Evolutionary conservation across 495 filamentous ascomycete genomes (phyloP).

Genomic region (Hyaloscypha variabilis): DNA sequence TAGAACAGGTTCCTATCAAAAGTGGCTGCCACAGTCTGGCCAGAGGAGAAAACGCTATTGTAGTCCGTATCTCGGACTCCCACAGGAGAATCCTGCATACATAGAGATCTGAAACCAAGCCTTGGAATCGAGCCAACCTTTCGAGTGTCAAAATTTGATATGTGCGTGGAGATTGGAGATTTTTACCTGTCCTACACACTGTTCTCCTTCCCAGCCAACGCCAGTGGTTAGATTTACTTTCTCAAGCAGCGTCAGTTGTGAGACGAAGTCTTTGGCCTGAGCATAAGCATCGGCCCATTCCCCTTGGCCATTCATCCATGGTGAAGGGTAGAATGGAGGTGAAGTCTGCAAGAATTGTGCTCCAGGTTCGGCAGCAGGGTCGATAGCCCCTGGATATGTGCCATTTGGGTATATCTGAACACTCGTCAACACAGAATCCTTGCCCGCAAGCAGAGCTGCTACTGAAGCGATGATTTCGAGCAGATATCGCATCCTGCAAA

Average conservation of each 20-base stretch:
- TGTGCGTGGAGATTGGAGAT: neutral
- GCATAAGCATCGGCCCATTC: slow-evolving; percentile 79
- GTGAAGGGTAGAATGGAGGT: slow-evolving; percentile 79
- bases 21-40: slow-evolving; percentile 79
- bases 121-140: slow-evolving; percentile 62
- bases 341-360: slow-evolving; percentile 18
- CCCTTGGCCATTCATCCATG: slow-evolving; percentile 72
- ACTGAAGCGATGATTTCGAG: slow-evolving; percentile 11
- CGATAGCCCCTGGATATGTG: slow-evolving; percentile 10
- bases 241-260: slow-evolving; percentile 80
- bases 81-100: slow-evolving; percentile 87
- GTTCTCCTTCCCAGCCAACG: slow-evolving; percentile 48
- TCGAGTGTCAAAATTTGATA: neutral
- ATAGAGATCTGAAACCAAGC: slow-evolving; percentile 77
- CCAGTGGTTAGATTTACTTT: slow-evolving; percentile 82
- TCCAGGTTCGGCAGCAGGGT: slow-evolving; percentile 12
- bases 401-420: slow-evolving; percentile 12
- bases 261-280: slow-evolving; percentile 78
- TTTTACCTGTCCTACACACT: slow-evolving; percentile 29
- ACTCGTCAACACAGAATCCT: slow-evolving; percentile 1
- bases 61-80: slow-evolving; percentile 72
- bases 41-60: slow-evolving; percentile 78
- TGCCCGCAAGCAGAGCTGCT: slow-evolving; percentile 1
- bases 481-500: neutral
- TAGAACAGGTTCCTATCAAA: slow-evolving; percentile 63